A percentile compares a stretch with the other conserved stretches of the same genome.
Evolutionary conservation across 2,329 filamentous ascomycete species (phyloP).

Genomic region (Albifimbria verrucaria): DNA sequence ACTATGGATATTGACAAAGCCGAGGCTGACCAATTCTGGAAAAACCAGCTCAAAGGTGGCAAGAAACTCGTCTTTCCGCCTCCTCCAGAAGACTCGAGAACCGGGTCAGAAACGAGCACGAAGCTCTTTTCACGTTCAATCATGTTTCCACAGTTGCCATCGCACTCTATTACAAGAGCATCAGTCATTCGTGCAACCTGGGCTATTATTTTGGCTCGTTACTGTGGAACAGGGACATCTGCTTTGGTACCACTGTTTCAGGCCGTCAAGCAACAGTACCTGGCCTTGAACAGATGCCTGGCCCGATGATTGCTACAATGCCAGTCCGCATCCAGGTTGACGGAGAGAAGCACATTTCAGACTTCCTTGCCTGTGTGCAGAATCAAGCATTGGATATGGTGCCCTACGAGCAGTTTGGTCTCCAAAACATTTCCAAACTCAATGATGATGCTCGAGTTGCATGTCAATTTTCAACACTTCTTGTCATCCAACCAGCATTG

Average conservation of each 20-base stretch:
- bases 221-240: background rate
- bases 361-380: background rate
- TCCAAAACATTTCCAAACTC: background rate
- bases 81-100: no score
- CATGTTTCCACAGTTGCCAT: background rate
- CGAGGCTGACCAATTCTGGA: background rate
- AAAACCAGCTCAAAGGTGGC: background rate
- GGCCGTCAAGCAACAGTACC: background rate
- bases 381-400: background rate
- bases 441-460: background rate
- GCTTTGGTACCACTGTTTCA: background rate
- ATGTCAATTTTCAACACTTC: background rate
- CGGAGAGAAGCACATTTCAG: background rate
- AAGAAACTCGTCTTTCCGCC: background rate
- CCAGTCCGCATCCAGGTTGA: conserved; percentile 12
- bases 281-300: conserved; percentile 21
- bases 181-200: background rate
- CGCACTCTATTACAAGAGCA: background rate
- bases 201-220: background rate
- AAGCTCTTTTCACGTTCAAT: background rate
- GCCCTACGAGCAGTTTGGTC: background rate
- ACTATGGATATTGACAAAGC: background rate
- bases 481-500: conserved; percentile 9
- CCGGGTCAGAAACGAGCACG: background rate
- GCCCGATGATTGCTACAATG: conserved; percentile 27